Evolutionary conservation across 441 rosid species (phyloP).

Genomic region (Raphanus hybrid): DNA sequence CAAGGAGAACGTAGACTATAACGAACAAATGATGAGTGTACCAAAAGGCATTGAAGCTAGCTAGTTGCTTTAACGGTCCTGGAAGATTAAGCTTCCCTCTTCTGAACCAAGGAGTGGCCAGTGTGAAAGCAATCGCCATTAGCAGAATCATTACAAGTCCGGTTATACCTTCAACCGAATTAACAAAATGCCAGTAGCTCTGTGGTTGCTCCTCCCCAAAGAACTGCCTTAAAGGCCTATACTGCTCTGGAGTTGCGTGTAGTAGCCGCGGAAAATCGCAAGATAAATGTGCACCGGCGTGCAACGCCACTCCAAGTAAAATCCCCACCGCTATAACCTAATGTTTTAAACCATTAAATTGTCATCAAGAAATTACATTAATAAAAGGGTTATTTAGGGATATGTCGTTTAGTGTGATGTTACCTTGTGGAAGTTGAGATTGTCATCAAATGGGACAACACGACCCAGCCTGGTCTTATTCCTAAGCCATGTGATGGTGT

Average conservation of each 20-base stretch:
- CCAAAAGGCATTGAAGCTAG: conserved; percentile 78
- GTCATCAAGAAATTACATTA: background rate
- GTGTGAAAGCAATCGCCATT: conserved; percentile 62
- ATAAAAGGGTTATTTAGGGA: background rate
- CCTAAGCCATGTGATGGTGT: conserved; percentile 71
- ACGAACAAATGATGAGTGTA: conserved; percentile 68
- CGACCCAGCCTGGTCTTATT: conserved; percentile 55
- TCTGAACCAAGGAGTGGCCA: conserved; percentile 67
- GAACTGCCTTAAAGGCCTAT: conserved; percentile 48
- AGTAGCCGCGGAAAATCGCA: conserved; percentile 64
- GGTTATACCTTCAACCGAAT: conserved; percentile 57
- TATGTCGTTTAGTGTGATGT: background rate
- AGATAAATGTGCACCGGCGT: conserved; percentile 48
- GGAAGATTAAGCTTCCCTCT: conserved; percentile 58
- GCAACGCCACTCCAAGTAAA: conserved; percentile 51
- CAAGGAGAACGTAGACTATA: conserved; percentile 59
- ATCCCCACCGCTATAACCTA: conserved; percentile 62
- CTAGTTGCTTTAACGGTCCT: conserved; percentile 54
- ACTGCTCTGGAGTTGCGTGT: conserved; percentile 46
- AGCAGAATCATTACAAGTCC: conserved; percentile 58
- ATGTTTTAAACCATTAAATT: background rate
- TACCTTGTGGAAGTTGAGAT: conserved; percentile 71
- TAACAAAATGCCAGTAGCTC: conserved; percentile 60
- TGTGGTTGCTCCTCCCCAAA: conserved; percentile 55
- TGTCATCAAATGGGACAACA: conserved; percentile 67